Evolutionary conservation across 345 rosid genomes (phyloP), one percentile per base, ranked within the genome.

Genomic region (Bruguiera parviflora): DNA sequence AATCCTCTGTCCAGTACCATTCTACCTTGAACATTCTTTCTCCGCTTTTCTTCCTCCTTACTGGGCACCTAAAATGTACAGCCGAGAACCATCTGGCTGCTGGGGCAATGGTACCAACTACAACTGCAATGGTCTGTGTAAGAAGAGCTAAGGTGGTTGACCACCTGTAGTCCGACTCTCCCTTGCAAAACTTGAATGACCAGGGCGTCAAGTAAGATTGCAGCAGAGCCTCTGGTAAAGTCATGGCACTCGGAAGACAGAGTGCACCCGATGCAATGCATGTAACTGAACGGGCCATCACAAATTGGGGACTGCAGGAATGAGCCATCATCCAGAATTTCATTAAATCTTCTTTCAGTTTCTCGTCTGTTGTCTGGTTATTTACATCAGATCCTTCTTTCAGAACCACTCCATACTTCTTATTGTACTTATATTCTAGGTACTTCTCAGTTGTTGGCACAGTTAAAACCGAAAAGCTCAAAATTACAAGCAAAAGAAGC

Each of bases 291-390:
- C 95, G 85, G 32, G 85, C 95, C 61, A 88, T 75, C 53, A 94
- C 97, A 49, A 89, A 91, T 70, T 94, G 98, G 13, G 96, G 98
- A 65, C 86, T 86, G 71, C 89, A 63, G 53, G 96, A 91, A 69
- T 91, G 84, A 68, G 98, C 92, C 97, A 91, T 91, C 88, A 94
- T 87, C 92, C 98, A 89, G 66, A 75, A 87, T 66, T 84, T 89
- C 76, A 76, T 73, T 28, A 94, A 77, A 76, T 82, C 85, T 58
- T 79, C 80, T 75, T 80, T 88, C 33, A 91, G 85, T 64, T 71
- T 82, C 71, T 78, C 72, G 5, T 71, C 75, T 22, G 64, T 71
- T 1, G 81, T 61, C 33, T 33, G 84, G 20, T 69, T 73, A 5
- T 70, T 80, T 75, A 56, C 84, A 20, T 64, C 58, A 37, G 73